Percentiles rank a stretch among this genome's conserved stretches.
Evolutionary conservation across 768 basidiomycete species (phyloP).

Genomic region (Rhodosporidiobolus odoratus): DNA sequence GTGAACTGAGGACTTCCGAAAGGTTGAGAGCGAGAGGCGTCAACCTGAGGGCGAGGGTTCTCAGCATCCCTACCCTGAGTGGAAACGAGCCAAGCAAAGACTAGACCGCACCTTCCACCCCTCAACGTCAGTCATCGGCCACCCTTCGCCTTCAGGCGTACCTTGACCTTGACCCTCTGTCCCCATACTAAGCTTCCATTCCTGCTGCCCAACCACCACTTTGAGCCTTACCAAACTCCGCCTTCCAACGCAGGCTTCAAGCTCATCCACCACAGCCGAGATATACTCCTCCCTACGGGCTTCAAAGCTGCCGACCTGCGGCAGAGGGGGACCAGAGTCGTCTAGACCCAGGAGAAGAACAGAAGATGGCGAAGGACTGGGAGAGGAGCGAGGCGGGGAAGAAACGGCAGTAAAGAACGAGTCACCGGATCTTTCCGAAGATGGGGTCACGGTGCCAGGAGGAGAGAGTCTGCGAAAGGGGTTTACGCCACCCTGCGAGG

Average conservation of each 20-base stretch:
- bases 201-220: constrained; percentile 21
- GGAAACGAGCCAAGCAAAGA: too few species aligned
- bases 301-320: constrained; percentile 12
- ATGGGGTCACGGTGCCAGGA: neutral
- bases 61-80: neutral
- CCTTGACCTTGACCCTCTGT: neutral
- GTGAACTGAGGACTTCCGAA: neutral
- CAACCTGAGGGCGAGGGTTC: neutral
- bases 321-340: neutral
- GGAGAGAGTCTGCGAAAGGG: neutral
- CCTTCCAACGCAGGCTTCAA: constrained; percentile 11
- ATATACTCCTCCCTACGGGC: neutral
- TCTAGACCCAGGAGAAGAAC: neutral
- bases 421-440: neutral
- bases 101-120: constrained; percentile 8
- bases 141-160: neutral
- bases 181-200: neutral
- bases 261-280: constrained; percentile 18
- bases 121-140: constrained; percentile 5
- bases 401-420: constrained; percentile 3
- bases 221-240: constrained; percentile 16
- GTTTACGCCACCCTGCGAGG: neutral
- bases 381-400: neutral
- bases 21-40: neutral
- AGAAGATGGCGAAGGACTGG: neutral